A percentile compares a stretch with the other conserved stretches of the same genome.
Evolutionary conservation across 306 rosid species (phyloP).

Genomic region (Adenanthera pavonina): DNA sequence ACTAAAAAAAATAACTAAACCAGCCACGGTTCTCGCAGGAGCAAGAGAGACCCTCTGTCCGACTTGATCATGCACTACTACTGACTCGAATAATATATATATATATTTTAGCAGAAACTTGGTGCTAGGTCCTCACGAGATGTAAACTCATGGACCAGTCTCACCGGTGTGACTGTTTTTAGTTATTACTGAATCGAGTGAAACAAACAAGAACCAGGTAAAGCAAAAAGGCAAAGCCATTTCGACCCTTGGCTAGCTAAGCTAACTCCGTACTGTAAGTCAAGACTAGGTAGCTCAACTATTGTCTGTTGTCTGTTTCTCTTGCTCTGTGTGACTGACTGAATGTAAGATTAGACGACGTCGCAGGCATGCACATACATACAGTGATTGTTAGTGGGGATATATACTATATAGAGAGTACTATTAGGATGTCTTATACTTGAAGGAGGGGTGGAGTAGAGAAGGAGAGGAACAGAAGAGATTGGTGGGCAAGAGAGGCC

Average conservation of each 20-base stretch:
- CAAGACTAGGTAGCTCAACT: too few species aligned
- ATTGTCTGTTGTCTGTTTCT: too few species aligned
- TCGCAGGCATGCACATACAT: neutral
- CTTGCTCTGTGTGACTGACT: too few species aligned
- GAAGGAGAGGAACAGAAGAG: neutral
- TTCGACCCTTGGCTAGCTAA: neutral
- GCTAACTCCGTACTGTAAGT: too few species aligned
- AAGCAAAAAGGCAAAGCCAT: too few species aligned
- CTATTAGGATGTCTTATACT: too few species aligned
- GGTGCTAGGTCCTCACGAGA: neutral
- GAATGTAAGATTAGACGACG: neutral
- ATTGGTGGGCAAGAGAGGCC: slow-evolving; percentile 50
- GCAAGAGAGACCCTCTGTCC: too few species aligned
- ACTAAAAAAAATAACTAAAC: too few species aligned
- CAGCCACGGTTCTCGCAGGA: too few species aligned
- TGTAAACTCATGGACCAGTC: neutral
- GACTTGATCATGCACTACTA: neutral
- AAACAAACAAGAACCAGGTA: neutral
- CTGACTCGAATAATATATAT: neutral
- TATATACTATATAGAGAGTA: too few species aligned
- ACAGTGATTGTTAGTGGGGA: too few species aligned
- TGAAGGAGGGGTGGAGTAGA: too few species aligned
- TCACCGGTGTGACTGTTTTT: neutral
- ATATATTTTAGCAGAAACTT: neutral
- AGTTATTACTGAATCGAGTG: neutral